Evolutionary conservation across 768 basidiomycete genomes (phyloP), one percentile per base, ranked within the genome.

Genomic region (Neoboletus subvelutipes): DNA sequence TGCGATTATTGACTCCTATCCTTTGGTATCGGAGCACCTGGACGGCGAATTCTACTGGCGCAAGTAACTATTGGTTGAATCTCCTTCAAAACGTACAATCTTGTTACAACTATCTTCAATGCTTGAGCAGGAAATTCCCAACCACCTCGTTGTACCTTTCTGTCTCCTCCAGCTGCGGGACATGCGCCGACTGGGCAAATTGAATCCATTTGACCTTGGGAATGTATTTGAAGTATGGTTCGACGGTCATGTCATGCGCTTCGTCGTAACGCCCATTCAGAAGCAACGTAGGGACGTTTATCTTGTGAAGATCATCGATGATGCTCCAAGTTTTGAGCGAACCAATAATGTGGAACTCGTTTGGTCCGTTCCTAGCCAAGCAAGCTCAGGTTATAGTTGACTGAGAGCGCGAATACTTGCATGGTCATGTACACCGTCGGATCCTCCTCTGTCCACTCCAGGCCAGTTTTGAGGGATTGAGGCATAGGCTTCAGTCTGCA

Each of bases 401-500:
- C 34, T 9, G 4, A 48, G 22, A 37, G 4, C 34, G 15, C 10
- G 12, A 31, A 49, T 29, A 64, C 76, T 42, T 45, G 81, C 82
- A 84, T 81, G 2, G 78, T 77, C 39, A 63, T 55, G 50, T 77
- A 77, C 5, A 82, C 80, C 0, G 81, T 83, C 5, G 77, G 71
- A 52, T 83, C 82, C 40, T 75, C 70, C 7, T 73, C 75, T 7
- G 76, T 45, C 58, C 63, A 67, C 20, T 56, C 68, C 46, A 81
- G 69, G 28, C 73, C 56, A 36, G 59, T 56, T 6, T 62, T 17
- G 5, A 83, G 64, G 10, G 75, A 68, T 40, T 72, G 54, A 0
- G 84, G 83, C 68, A 73, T 72, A 0, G 82, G 81, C 37, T 80
- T 63, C 11, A 79, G 5, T 28, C 74, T 69, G 62, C 81, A 84